Conservation (phyloP, 441 rosid genomes). For the Gossypium lobatum region DNA sequence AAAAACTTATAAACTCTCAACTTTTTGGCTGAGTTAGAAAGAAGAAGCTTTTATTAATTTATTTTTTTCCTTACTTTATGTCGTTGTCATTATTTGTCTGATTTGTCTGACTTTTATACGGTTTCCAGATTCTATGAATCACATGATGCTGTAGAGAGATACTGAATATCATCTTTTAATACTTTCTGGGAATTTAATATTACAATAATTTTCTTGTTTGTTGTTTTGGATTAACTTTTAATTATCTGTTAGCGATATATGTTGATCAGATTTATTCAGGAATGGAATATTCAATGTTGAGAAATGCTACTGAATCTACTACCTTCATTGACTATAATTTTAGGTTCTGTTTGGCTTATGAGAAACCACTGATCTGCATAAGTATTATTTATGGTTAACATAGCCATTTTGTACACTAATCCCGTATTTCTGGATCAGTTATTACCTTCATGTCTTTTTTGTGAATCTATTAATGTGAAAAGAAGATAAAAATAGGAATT, state of each 20-base stretch:
- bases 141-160: not conserved
- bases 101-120: not conserved
- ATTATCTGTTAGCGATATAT: not conserved
- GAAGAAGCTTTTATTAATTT: not conserved
- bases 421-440: not conserved
- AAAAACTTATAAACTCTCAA: not conserved
- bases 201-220: not conserved
- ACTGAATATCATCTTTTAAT: not conserved
- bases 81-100: conserved; percentile 1
- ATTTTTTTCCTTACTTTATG: not conserved
- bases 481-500: not conserved
- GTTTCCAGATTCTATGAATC: not conserved
- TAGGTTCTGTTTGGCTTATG: conserved; percentile 1
- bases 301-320: not conserved
- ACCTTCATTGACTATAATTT: not conserved
- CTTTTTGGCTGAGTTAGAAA: not conserved
- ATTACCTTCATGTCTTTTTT: not conserved
- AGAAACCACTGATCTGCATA: not conserved
- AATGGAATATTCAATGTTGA: not conserved
- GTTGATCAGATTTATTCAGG: not conserved
- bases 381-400: conserved; percentile 5
- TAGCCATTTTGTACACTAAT: not conserved
- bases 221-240: not conserved
- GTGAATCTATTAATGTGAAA: not conserved
- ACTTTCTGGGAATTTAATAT: not conserved